phyloP scores from a whole-genome alignment of 352 stramenopile genomes.

The Globisporangium viniferum region DNA sequence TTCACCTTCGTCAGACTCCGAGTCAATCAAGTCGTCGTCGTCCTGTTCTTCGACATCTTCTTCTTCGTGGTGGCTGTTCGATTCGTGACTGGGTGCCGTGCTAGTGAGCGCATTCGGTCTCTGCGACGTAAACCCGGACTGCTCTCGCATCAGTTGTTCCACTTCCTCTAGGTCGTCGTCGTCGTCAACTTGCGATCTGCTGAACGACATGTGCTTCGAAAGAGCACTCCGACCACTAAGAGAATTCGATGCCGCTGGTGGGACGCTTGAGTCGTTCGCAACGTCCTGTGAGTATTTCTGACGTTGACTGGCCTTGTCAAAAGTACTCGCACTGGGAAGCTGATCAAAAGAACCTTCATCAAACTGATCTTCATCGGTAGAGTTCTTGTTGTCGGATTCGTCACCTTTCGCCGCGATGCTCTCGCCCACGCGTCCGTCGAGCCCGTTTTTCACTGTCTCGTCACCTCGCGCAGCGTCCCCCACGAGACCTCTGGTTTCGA shows the following conservation, averaged over 20 bases:
- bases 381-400: not conserved
- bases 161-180: slow-evolving; percentile 11
- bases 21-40: slow-evolving; percentile 23
- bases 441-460: not conserved
- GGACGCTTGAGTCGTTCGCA: not conserved
- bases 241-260: not conserved
- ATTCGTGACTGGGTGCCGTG: not conserved
- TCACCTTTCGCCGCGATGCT: not conserved
- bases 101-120: not conserved
- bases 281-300: not conserved
- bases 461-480: not conserved
- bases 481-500: not conserved
- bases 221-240: not conserved
- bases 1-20: slow-evolving; percentile 14
- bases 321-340: not conserved
- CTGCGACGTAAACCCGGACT: slow-evolving; percentile 3
- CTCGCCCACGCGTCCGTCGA: not conserved
- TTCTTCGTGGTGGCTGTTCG: not conserved
- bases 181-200: not conserved
- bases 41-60: not conserved
- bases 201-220: slow-evolving; percentile 12
- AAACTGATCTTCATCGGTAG: not conserved
- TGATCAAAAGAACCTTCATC: slow-evolving; percentile 14
- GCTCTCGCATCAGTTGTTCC: slow-evolving; percentile 13
- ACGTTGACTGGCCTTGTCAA: not conserved